phyloP scores from a whole-genome alignment of 225 moss, liverwort and hornwort genomes.

The Bryoerythrophyllum caledonicum region DNA sequence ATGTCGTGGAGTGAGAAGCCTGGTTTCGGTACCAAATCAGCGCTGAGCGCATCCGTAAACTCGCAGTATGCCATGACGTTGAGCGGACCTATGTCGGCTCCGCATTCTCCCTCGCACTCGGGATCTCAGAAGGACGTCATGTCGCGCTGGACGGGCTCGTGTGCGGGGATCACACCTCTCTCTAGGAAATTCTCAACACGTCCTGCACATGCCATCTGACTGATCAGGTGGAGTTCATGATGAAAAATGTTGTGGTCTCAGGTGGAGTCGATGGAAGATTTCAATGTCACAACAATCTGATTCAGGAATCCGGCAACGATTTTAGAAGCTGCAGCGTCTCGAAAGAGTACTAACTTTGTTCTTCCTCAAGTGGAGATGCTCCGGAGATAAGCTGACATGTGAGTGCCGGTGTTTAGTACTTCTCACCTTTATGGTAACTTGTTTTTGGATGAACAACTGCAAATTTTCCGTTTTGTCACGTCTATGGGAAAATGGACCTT shows the following conservation, averaged over 20 bases:
- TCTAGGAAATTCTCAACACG: slow-evolving; percentile 27
- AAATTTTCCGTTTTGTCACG: background rate
- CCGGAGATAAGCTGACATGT: background rate
- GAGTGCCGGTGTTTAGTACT: too few relatives aligned
- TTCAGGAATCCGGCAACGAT: too few relatives aligned
- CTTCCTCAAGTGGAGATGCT: background rate
- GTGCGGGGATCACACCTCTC: background rate
- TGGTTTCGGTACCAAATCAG: background rate
- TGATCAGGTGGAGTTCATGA: background rate
- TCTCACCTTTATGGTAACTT: background rate
- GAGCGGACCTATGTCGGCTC: slow-evolving; percentile 28
- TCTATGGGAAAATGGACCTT: background rate
- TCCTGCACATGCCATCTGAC: slow-evolving; percentile 5
- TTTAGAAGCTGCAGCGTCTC: background rate
- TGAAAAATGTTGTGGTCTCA: background rate
- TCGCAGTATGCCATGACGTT: slow-evolving; percentile 22
- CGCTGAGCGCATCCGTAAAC: too few relatives aligned
- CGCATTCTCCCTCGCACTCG: slow-evolving; percentile 22
- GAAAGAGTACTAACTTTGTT: background rate
- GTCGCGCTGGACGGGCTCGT: background rate
- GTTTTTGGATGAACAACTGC: background rate
- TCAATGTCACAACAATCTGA: background rate
- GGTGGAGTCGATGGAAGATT: background rate
- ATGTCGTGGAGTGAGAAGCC: too few relatives aligned
- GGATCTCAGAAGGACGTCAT: background rate